Evolutionary conservation across 2,329 filamentous ascomycete genomes (phyloP).

Genomic region (Mollisiaceae sp.): DNA sequence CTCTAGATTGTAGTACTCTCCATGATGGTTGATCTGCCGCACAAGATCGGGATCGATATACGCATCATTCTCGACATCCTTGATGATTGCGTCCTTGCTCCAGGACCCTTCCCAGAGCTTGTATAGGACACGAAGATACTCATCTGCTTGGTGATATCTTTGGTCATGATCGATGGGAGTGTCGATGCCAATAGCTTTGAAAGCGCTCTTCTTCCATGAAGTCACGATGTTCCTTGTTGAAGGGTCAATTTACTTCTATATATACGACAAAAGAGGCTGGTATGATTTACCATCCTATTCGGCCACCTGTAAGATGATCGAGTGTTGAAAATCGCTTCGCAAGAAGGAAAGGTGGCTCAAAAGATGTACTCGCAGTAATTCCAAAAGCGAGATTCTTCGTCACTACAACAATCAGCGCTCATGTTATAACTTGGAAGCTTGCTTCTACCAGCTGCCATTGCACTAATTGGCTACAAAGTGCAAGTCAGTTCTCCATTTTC

Average conservation of each 20-base stretch:
- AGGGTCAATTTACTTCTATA: background rate
- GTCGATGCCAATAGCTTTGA: slow-evolving; percentile 65
- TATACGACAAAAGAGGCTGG: background rate
- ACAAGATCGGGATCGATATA: slow-evolving; percentile 62
- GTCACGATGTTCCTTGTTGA: slow-evolving; percentile 68
- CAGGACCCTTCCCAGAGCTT: slow-evolving; percentile 72
- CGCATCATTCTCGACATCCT: slow-evolving; percentile 24
- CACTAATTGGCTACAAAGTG: slow-evolving; percentile 58
- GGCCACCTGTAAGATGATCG: slow-evolving; percentile 68
- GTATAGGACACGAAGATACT: slow-evolving; percentile 67
- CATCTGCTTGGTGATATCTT: slow-evolving; percentile 66
- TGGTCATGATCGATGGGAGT: slow-evolving; percentile 66
- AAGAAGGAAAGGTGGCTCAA: slow-evolving; percentile 69
- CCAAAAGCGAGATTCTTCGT: slow-evolving; percentile 70
- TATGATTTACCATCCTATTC: slow-evolving; percentile 60
- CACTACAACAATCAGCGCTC: slow-evolving; percentile 39
- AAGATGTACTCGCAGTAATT: slow-evolving; percentile 69
- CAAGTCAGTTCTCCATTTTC: background rate
- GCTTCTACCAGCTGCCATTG: slow-evolving; percentile 61
- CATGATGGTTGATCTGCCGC: slow-evolving; percentile 67
- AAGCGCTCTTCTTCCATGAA: slow-evolving; percentile 64
- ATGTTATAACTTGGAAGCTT: background rate
- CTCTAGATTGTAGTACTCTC: slow-evolving; percentile 65
- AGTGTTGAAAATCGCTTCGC: slow-evolving; percentile 68
- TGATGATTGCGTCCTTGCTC: slow-evolving; percentile 59